Percentiles rank a stretch among this genome's conserved stretches.
These are phyloP conservation scores for Pleurotus tuber-regium DNA, from an alignment of 768 basidiomycete species.

Conservation along the genomic window DNA sequence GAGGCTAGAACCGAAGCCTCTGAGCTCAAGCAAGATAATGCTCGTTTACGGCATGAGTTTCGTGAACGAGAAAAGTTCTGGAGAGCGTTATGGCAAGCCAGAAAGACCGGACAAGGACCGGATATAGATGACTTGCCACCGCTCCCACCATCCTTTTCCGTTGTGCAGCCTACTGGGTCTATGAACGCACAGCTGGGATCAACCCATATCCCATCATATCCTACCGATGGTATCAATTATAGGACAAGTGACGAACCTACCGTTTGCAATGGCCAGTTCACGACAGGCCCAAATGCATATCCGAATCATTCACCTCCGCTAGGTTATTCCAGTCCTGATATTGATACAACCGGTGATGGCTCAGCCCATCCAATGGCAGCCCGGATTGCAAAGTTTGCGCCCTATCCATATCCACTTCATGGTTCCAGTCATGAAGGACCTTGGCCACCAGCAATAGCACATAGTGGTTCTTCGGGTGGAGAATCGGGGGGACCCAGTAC, in stretches of 20 bases:
- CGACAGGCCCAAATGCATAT: slow-evolving; percentile 34
- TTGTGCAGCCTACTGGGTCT: slow-evolving; percentile 26
- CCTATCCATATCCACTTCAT: slow-evolving; percentile 42
- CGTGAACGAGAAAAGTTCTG: slow-evolving; percentile 75
- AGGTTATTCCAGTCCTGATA: slow-evolving; percentile 26
- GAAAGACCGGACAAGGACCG: slow-evolving; percentile 51
- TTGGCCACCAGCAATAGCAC: slow-evolving; percentile 34
- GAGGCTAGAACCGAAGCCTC: slow-evolving; percentile 59
- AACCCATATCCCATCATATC: slow-evolving; percentile 33
- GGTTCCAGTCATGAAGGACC: slow-evolving; percentile 34
- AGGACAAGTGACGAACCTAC: slow-evolving; percentile 45
- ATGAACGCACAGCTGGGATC: slow-evolving; percentile 32
- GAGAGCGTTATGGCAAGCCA: slow-evolving; percentile 65
- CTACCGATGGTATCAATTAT: slow-evolving; percentile 42
- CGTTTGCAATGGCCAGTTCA: slow-evolving; percentile 42
- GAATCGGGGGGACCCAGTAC: slow-evolving; percentile 39
- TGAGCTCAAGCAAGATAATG: slow-evolving; percentile 66
- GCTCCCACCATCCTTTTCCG: slow-evolving; percentile 41
- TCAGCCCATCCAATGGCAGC: slow-evolving; percentile 25
- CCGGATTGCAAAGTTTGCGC: slow-evolving; percentile 48
- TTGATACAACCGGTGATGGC: slow-evolving; percentile 27
- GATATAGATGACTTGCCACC: slow-evolving; percentile 53
- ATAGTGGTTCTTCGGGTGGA: slow-evolving; percentile 34
- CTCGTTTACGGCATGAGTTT: slow-evolving; percentile 58
- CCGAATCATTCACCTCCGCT: slow-evolving; percentile 47